These are phyloP conservation scores for Xylariaceae sp. DNA, from an alignment of 2,329 filamentous ascomycete genomes.

Conservation along the genomic window DNA sequence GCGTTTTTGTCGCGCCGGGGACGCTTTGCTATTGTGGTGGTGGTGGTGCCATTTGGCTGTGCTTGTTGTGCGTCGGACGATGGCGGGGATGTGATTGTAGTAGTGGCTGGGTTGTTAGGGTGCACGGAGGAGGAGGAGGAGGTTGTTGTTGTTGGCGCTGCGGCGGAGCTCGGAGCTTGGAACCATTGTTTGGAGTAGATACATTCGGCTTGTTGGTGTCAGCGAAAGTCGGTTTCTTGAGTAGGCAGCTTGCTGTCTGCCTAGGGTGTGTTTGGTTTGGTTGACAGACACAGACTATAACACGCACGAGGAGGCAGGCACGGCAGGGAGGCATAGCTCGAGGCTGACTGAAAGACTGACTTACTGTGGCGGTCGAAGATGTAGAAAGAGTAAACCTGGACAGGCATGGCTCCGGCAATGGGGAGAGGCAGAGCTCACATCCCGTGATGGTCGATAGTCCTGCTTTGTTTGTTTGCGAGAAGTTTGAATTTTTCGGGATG, in stretches of 20 bases:
- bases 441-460: conserved; percentile 17
- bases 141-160: conserved; percentile 42
- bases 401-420: conserved; percentile 58
- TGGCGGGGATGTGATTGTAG: conserved; percentile 4
- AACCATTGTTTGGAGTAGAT: conserved; percentile 92
- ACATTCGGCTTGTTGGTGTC: conserved; percentile 70
- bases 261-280: no score
- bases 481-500: conserved; percentile 3
- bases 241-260: no score
- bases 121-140: conserved; percentile 33
- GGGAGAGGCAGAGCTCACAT: conserved; percentile 25
- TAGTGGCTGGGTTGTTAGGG: neutral
- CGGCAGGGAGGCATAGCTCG: conserved; percentile 12
- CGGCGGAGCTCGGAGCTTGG: conserved; percentile 26
- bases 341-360: conserved; percentile 26
- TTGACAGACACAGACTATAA: no score
- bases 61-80: conserved; percentile 10
- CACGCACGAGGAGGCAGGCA: no score
- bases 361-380: conserved; percentile 98
- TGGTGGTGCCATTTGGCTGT: conserved; percentile 14
- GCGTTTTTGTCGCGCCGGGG: conserved; percentile 36
- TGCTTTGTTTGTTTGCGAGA: no score
- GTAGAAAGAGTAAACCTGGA: conserved; percentile 85
- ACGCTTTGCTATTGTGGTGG: conserved; percentile 7
- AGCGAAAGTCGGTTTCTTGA: conserved; percentile 16